These are phyloP conservation scores for Yamadazyma sp. DNA, from an alignment of 805 yeast species.

Conservation along the genomic window DNA sequence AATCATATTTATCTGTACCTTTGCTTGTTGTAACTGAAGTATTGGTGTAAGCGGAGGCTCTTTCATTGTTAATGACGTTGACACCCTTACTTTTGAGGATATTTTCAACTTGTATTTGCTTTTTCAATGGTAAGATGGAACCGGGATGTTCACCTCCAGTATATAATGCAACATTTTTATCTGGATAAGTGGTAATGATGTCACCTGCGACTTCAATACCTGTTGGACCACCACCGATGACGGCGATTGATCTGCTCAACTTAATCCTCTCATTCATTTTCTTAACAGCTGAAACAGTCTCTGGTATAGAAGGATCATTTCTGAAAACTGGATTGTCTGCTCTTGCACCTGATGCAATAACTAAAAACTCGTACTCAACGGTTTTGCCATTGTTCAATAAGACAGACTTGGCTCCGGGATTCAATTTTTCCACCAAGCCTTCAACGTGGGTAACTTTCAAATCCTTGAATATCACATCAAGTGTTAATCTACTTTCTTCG, in stretches of 20 bases:
- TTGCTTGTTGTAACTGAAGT: conserved; percentile 18
- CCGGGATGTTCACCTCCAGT: conserved; percentile 22
- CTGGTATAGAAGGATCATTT: conserved; percentile 16
- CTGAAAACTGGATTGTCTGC: conserved; percentile 22
- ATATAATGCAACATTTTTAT: conserved; percentile 20
- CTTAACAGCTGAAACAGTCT: conserved; percentile 15
- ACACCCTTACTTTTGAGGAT: conserved; percentile 18
- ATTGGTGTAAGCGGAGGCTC: conserved; percentile 7
- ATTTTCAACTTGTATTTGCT: conserved; percentile 13
- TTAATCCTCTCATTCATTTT: conserved; percentile 14
- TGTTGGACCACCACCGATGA: conserved; percentile 38
- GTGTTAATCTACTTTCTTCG: conserved; percentile 16
- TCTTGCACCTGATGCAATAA: conserved; percentile 34
- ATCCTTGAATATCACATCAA: conserved; percentile 15
- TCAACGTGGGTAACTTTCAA: conserved; percentile 16
- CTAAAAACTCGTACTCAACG: conserved; percentile 28
- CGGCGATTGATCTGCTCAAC: conserved; percentile 26
- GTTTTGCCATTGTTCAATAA: conserved; percentile 9
- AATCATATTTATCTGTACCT: conserved; percentile 19
- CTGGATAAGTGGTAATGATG: conserved; percentile 20
- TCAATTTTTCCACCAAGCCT: conserved; percentile 23
- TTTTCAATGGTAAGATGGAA: conserved; percentile 13
- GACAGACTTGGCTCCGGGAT: conserved; percentile 22
- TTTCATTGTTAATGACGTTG: conserved; percentile 20
- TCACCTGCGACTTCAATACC: conserved; percentile 41